Evolutionary conservation across 177 flowering plant species (phyloP), one percentile per base, ranked within the genome.

Genomic region (Tripterygium wilfordii): DNA sequence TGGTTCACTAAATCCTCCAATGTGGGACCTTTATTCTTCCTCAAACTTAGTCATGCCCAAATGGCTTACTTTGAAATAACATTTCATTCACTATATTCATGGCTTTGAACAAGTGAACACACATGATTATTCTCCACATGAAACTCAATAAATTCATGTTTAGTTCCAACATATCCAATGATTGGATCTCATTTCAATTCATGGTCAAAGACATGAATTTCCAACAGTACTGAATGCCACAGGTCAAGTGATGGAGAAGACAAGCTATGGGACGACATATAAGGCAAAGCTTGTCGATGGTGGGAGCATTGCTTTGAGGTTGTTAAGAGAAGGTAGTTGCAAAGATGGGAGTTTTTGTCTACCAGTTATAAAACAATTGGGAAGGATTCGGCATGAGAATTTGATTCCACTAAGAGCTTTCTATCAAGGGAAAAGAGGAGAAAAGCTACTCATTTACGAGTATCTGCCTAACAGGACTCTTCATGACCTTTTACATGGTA

Each of bases 401-500:
- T 65, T 92, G 70, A 71, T 82, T 46, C 88, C 98, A 2, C 71
- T 92, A 64, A 70, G 96, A 59, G 98, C 96, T 57, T 88, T 92
- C 67, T 92, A 86, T 64, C 89, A 92, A 62, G 98, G 98, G 9
- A 80, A 79, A 75, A 78, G 98, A 70, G 98, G 98, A 40, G 98
- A 92, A 73, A 88, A 88, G 76, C 94, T 92, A 8, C 94, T 92
- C 56, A 86, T 92, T 14, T 88, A 79, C 67, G 98, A 92, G 48
- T 86, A 78, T 56, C 73, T 85, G 16, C 85, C 94, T 5, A 71
- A 78, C 64, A 77, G 66, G 47, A 72, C 58, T 30, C 87, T 92
- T 13, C 68, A 80, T 62, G 94, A 88, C 54, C 75, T 84, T 51
- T 75, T 92, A 46, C 98, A 92, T 51, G 96, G 98, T 91, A 64